Evolutionary conservation across 202 grass and related monocot genomes (phyloP).

Genomic region (Schoenoplectus triqueter): DNA sequence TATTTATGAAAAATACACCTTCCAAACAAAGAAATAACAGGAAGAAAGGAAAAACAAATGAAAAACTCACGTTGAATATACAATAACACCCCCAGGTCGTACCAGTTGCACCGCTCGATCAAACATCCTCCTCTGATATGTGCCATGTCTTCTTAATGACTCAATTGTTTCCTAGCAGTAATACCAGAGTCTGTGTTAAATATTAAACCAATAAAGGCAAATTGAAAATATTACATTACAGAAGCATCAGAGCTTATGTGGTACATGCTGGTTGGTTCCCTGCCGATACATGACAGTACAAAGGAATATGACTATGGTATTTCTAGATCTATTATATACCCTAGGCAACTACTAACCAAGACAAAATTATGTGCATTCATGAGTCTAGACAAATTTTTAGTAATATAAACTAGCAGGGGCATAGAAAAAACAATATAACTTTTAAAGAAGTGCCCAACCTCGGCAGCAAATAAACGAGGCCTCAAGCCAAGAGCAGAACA

Average conservation of each 20-base stretch:
- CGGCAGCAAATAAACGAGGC: constrained; percentile 78
- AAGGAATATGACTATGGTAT: not conserved
- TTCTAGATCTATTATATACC: constrained; percentile 10
- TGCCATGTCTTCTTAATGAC: constrained; percentile 75
- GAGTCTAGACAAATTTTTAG: not conserved
- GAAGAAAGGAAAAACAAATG: not conserved
- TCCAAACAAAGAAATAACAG: not conserved
- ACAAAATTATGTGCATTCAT: not conserved
- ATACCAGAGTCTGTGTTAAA: constrained; percentile 1
- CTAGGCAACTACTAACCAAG: not conserved
- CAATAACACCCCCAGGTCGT: constrained; percentile 79
- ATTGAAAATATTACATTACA: constrained; percentile 11
- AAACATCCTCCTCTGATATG: constrained; percentile 88
- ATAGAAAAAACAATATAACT: constrained; percentile 10
- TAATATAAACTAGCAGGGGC: not conserved
- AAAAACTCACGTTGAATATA: constrained; percentile 90
- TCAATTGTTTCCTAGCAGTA: constrained; percentile 77
- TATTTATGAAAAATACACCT: constrained; percentile 5
- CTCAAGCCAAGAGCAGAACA: constrained; percentile 99
- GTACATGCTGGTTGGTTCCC: constrained; percentile 7
- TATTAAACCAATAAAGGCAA: constrained; percentile 17
- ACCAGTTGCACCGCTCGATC: constrained; percentile 93
- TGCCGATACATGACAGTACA: not conserved
- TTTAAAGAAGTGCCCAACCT: constrained; percentile 45
- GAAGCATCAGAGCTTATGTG: not conserved